Evolutionary conservation across 2,329 filamentous ascomycete species (phyloP).

Genomic region (Verticillium albo-atrum): DNA sequence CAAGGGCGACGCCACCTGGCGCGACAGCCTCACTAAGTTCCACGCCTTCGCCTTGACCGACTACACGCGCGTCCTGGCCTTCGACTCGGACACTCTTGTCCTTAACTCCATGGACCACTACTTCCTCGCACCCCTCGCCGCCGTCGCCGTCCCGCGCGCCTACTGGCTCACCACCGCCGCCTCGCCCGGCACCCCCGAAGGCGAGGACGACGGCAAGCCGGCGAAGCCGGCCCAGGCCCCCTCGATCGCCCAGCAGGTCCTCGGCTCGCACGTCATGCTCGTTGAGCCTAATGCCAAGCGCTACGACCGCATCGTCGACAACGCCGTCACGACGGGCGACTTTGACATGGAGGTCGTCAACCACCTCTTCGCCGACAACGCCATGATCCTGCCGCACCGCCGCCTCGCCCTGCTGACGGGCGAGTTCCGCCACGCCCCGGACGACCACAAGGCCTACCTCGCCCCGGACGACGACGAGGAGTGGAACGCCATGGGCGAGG

Average conservation of each 20-base stretch:
- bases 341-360: conserved; percentile 69
- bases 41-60: conserved; percentile 64
- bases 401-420: conserved; percentile 57
- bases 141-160: conserved; percentile 65
- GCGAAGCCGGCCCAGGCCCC: conserved; percentile 18
- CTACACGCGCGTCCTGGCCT: conserved; percentile 45
- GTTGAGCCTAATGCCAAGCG: conserved; percentile 37
- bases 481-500: conserved; percentile 52
- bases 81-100: conserved; percentile 60
- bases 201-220: conserved; percentile 12
- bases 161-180: conserved; percentile 61
- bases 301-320: conserved; percentile 32
- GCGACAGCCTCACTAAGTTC: conserved; percentile 62
- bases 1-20: conserved; percentile 44
- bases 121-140: conserved; percentile 58
- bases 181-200: conserved; percentile 29
- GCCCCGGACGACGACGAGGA: conserved; percentile 41
- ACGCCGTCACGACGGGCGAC: conserved; percentile 27
- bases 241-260: conserved; percentile 28
- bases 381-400: conserved; percentile 60
- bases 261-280: conserved; percentile 49
- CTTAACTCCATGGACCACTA: conserved; percentile 65
- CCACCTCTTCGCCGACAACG: conserved; percentile 51
- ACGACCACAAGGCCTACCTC: conserved; percentile 41
- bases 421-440: conserved; percentile 47